Conservation (phyloP, 345 rosid species). For the Eucalyptus microcorys region DNA sequence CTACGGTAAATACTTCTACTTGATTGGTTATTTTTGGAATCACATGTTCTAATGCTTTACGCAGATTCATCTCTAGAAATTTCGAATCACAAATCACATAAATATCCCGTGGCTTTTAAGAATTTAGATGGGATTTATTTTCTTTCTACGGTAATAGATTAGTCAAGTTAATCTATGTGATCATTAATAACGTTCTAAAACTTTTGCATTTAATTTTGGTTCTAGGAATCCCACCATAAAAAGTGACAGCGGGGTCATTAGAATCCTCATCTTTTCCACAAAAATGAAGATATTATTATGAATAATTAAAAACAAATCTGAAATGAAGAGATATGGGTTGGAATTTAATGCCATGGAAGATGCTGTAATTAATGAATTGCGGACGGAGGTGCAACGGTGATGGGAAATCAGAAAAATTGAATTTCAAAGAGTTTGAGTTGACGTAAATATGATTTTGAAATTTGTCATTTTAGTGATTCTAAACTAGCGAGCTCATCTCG, state of each 20-base stretch:
- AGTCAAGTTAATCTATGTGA: not conserved
- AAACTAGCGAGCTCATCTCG: accelerated
- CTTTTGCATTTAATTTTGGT: not conserved
- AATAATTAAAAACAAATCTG: not conserved
- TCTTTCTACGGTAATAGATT: too few relatives aligned
- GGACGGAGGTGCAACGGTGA: not conserved
- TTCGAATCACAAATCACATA: too few relatives aligned
- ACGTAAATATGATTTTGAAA: too few relatives aligned
- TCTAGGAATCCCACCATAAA: not conserved
- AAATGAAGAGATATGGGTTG: not conserved
- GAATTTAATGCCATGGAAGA: not conserved
- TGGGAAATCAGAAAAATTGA: not conserved
- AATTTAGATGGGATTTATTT: too few relatives aligned
- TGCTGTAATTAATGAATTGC: not conserved
- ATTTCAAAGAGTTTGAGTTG: too few relatives aligned
- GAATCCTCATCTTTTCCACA: not conserved
- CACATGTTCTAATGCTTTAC: not conserved
- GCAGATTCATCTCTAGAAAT: too few relatives aligned
- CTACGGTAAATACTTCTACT: not conserved
- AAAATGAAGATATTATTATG: not conserved
- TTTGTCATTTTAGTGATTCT: not conserved
- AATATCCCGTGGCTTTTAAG: too few relatives aligned
- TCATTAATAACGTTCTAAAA: not conserved
- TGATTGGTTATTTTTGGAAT: not conserved
- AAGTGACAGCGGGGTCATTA: not conserved